Evolutionary conservation across 768 basidiomycete genomes (phyloP).

Genomic region (Boletellus emodensis): DNA sequence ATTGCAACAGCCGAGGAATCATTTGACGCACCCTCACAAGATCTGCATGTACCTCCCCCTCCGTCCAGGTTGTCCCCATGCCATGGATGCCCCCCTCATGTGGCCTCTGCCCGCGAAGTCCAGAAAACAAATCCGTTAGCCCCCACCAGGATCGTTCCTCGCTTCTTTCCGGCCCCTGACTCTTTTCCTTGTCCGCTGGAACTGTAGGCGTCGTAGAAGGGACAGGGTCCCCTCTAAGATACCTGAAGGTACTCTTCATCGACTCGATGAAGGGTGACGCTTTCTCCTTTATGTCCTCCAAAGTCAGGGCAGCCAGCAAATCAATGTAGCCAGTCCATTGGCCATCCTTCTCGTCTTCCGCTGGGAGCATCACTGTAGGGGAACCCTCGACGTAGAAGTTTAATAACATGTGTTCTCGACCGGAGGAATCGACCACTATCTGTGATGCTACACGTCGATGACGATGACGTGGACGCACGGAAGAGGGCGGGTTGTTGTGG

Average conservation of each 20-base stretch:
- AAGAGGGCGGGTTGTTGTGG: constrained; percentile 80
- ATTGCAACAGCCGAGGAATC: constrained; percentile 1
- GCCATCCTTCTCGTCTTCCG: constrained; percentile 24
- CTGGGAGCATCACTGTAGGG: constrained; percentile 27
- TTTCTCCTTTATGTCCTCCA: constrained; percentile 51
- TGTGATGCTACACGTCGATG: constrained; percentile 80
- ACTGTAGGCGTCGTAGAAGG: constrained; percentile 34
- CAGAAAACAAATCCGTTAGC: constrained; percentile 66
- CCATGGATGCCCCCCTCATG: constrained; percentile 29
- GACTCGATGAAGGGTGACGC: constrained; percentile 42
- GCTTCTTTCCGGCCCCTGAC: constrained; percentile 27
- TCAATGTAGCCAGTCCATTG: constrained; percentile 38
- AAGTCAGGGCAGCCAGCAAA: constrained; percentile 47
- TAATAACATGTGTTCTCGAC: constrained; percentile 80
- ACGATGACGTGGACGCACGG: constrained; percentile 71
- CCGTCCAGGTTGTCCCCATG: constrained; percentile 50
- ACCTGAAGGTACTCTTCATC: constrained; percentile 60
- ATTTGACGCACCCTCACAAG: constrained; percentile 57
- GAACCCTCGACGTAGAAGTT: constrained; percentile 76
- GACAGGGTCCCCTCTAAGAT: constrained; percentile 62
- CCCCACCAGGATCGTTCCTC: constrained; percentile 44
- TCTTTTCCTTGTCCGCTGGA: constrained; percentile 25
- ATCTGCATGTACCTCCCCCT: constrained; percentile 81
- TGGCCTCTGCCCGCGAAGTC: constrained; percentile 45
- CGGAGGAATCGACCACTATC: constrained; percentile 65